Conservation (phyloP, 2,329 filamentous ascomycete genomes). For the Atkinsonella texensis region DNA sequence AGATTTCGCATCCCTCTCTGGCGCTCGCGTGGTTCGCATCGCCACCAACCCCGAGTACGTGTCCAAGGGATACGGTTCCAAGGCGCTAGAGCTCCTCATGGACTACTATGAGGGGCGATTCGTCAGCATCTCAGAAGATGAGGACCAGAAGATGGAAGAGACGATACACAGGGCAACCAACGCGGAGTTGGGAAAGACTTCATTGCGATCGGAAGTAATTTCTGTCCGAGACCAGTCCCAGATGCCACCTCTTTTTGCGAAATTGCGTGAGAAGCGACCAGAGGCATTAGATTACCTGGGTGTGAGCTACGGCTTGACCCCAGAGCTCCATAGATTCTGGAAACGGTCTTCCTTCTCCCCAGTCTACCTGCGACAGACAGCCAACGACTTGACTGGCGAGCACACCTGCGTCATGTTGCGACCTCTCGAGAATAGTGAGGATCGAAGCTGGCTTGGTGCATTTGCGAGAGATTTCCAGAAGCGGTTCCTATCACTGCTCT, state of each 20-base stretch:
- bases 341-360: conserved; percentile 77
- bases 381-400: conserved; percentile 93
- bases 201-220: conserved; percentile 75
- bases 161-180: conserved; percentile 73
- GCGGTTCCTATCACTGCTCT: conserved; percentile 80
- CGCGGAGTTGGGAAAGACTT: conserved; percentile 62
- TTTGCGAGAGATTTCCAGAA: conserved; percentile 90
- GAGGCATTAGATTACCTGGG: conserved; percentile 82
- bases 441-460: conserved; percentile 75
- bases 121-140: conserved; percentile 65
- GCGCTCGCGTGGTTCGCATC: conserved; percentile 84
- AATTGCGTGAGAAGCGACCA: conserved; percentile 70
- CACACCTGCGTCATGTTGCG: conserved; percentile 97
- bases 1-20: conserved; percentile 86
- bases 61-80: conserved; percentile 85
- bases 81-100: conserved; percentile 72
- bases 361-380: conserved; percentile 87
- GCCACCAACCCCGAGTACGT: conserved; percentile 92
- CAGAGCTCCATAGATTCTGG: conserved; percentile 90
- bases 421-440: conserved; percentile 55
- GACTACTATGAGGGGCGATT: conserved; percentile 97
- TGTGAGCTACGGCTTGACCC: conserved; percentile 87
- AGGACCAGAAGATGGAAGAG: conserved; percentile 38
- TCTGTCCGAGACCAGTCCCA: conserved; percentile 79
- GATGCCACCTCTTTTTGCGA: conserved; percentile 89